Percentiles rank a stretch among this genome's conserved stretches.
Conservation (phyloP, 176 grass and related monocot genomes). For the Carex scoparia region DNA sequence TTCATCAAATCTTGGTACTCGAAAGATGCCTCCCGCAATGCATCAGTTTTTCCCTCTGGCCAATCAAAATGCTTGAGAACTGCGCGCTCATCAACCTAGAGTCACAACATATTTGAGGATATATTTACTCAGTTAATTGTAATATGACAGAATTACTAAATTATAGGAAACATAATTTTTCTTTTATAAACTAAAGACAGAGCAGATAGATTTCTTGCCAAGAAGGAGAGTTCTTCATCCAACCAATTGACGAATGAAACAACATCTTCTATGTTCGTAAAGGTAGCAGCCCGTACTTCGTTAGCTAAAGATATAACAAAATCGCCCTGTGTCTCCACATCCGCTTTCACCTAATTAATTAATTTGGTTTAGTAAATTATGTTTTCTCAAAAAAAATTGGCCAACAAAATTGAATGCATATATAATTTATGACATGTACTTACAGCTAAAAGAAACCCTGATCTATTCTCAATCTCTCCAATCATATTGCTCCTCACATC, state of each 20-base stretch:
- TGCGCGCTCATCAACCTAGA: slow-evolving; percentile 84
- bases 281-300: slow-evolving; percentile 34
- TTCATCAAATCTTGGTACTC: slow-evolving; percentile 76
- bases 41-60: slow-evolving; percentile 92
- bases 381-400: not conserved
- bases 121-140: not conserved
- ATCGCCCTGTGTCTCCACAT: slow-evolving; percentile 91
- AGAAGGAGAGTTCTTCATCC: slow-evolving; percentile 92
- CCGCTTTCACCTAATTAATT: slow-evolving; percentile 75
- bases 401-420: not conserved
- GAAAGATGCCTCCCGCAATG: slow-evolving; percentile 71
- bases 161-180: not conserved
- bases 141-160: not conserved
- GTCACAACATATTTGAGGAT: not conserved
- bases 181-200: not conserved
- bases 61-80: slow-evolving; percentile 97
- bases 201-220: slow-evolving; percentile 40
- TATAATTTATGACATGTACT: slow-evolving; percentile 28
- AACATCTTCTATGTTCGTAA: slow-evolving; percentile 59
- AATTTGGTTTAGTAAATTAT: not conserved
- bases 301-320: slow-evolving; percentile 60
- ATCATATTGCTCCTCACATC: slow-evolving; percentile 85
- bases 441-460: slow-evolving; percentile 88
- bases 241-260: slow-evolving; percentile 87
- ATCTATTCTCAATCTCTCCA: slow-evolving; percentile 91